A percentile compares a stretch with the other conserved stretches of the same genome.
Conservation (phyloP, 1,284 basidiomycete species). For the Boletus semigastroideus region DNA sequence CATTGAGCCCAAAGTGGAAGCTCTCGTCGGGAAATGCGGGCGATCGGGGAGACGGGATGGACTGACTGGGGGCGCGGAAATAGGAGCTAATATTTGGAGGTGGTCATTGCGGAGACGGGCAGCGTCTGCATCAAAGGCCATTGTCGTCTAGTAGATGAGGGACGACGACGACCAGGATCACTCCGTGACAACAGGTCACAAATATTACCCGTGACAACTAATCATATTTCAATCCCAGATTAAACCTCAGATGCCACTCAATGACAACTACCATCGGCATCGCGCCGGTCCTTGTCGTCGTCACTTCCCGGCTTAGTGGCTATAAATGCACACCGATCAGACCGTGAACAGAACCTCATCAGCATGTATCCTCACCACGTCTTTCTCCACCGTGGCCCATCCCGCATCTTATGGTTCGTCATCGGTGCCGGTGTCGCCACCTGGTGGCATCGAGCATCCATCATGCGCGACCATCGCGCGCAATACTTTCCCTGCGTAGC, state of each 20-base stretch:
- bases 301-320: not conserved
- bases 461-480: slow-evolving; percentile 28
- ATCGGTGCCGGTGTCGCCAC: slow-evolving; percentile 56
- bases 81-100: slow-evolving; percentile 21
- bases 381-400: slow-evolving; percentile 43
- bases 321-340: slow-evolving; percentile 12
- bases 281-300: slow-evolving; percentile 20
- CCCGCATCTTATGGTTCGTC: slow-evolving; percentile 66
- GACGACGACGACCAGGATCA: slow-evolving; percentile 4
- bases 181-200: slow-evolving; percentile 22
- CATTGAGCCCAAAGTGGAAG: slow-evolving; percentile 55
- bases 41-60: slow-evolving; percentile 48
- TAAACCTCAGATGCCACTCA: slow-evolving; percentile 24
- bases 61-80: slow-evolving; percentile 36
- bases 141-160: slow-evolving; percentile 9
- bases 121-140: slow-evolving; percentile 34
- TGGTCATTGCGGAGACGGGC: slow-evolving; percentile 31
- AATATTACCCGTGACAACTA: slow-evolving; percentile 4
- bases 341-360: not conserved
- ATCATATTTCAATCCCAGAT: slow-evolving; percentile 17
- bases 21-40: slow-evolving; percentile 53
- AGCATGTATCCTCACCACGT: slow-evolving; percentile 37
- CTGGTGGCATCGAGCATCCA: slow-evolving; percentile 39
- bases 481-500: slow-evolving; percentile 29
- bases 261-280: slow-evolving; percentile 15